Evolutionary conservation across 371 early-diverging fungal species (phyloP), one percentile per base, ranked within the genome.

Genomic region (Mortierella sp.): DNA sequence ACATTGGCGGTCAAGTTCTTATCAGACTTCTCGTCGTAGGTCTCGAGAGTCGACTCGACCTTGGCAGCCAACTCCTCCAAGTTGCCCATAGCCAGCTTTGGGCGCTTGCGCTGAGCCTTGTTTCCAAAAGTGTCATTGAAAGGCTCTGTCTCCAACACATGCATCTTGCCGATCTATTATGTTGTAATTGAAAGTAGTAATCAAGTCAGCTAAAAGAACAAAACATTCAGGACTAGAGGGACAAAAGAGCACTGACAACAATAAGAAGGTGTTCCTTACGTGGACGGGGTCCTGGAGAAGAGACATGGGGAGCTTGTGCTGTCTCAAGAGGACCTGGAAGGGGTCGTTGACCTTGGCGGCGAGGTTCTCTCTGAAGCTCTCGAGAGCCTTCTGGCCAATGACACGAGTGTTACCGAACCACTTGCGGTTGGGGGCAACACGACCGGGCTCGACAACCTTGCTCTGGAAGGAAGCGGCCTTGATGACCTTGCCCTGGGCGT

Each of bases 401-500:
- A 97, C 98, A 79, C 99, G 91, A 63, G 99, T 96, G 93, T 99
- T 96, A 91, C 98, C 97, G 89, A 99, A 99, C 99, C 99, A 99
- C 84, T 96, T 94, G 89, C 99, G 93, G 89, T 98, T 95, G 75
- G 99, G 97, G 75, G 97, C 96, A 28, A 99, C 96, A 80, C 98
- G 93, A 31, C 96, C 96, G 13, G 95, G 94, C 44, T 94, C 90
- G 16, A 95, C 95, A 74, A 94, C 92, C 48, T 91, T 93, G 81
- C 92, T 93, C 92, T 99, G 99, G 89, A 96, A 99, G 44, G 91
- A 92, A 21, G 99, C 99, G 9, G 94, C 97, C 90, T 99, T 97
- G 89, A 99, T 92, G 80, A 99, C 96, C 74, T 97, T 94, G 77
- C 99, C 99, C 79, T 94, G 91, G 73, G 94, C 83, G 91, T 99